Conservation (phyloP, 2,329 filamentous ascomycete species). For the Metarhizium anisopliae region DNA sequence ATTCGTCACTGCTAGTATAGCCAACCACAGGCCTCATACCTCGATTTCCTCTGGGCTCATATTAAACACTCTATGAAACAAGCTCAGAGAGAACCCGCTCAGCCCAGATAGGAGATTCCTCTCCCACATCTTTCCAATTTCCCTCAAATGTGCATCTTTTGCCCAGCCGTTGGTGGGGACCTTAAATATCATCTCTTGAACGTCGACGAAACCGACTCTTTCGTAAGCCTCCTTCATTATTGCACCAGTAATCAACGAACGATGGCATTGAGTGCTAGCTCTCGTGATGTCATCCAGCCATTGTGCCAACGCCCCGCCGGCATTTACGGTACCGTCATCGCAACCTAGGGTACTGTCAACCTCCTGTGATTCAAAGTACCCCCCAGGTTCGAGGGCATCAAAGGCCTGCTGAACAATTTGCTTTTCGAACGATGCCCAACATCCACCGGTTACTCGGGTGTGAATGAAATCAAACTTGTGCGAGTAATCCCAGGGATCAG, state of each 20-base stretch:
- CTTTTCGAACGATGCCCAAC: conserved; percentile 37
- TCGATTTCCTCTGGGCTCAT: conserved; percentile 38
- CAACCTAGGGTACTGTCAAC: conserved; percentile 26
- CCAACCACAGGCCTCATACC: conserved; percentile 20
- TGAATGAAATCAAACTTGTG: conserved; percentile 49
- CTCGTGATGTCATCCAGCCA: conserved; percentile 32
- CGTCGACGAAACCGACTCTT: conserved; percentile 45
- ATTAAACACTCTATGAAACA: conserved; percentile 31
- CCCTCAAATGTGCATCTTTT: conserved; percentile 32
- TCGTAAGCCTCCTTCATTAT: conserved; percentile 28
- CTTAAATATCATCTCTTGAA: conserved; percentile 43
- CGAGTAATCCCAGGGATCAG: conserved; percentile 41
- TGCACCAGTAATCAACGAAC: conserved; percentile 26
- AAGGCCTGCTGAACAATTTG: conserved; percentile 45
- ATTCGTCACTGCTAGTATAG: background rate
- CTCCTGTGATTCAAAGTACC: conserved; percentile 48
- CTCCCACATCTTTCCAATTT: conserved; percentile 37
- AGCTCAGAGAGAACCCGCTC: conserved; percentile 33
- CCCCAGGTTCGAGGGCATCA: conserved; percentile 38
- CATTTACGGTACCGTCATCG: conserved; percentile 36
- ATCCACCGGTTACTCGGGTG: conserved; percentile 38
- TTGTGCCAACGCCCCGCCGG: conserved; percentile 25
- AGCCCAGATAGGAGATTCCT: conserved; percentile 32
- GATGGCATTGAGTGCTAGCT: conserved; percentile 27
- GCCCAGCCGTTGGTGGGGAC: conserved; percentile 48